Conservation (phyloP, 768 basidiomycete species). For the Dioszegia hungarica region DNA sequence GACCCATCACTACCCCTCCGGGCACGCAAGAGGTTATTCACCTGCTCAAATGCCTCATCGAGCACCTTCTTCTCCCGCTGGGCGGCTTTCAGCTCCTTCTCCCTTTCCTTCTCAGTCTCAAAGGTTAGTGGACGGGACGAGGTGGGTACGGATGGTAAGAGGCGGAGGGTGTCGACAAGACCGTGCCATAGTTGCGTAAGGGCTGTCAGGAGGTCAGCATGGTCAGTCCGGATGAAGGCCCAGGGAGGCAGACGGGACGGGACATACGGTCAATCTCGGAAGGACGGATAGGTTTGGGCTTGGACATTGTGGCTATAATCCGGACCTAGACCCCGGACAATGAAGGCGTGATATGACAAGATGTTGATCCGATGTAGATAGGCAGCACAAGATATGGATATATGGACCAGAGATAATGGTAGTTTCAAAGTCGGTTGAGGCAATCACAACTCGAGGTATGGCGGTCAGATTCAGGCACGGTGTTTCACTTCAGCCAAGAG, state of each 20-base stretch:
- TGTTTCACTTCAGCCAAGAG: too few relatives aligned
- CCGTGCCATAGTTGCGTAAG: constrained; percentile 34
- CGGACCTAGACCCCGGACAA: too few relatives aligned
- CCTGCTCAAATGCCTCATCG: constrained; percentile 33
- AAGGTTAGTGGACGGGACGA: background rate
- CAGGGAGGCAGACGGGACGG: background rate
- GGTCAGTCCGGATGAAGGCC: background rate
- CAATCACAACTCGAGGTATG: too few relatives aligned
- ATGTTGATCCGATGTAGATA: too few relatives aligned
- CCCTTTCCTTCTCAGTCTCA: constrained; percentile 7
- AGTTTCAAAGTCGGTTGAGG: too few relatives aligned
- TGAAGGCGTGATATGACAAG: too few relatives aligned
- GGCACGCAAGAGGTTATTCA: constrained; percentile 22
- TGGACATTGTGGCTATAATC: background rate
- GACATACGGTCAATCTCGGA: constrained; percentile 5
- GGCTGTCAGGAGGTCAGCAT: constrained; percentile 6
- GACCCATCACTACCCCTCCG: too few relatives aligned
- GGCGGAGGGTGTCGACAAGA: constrained; percentile 35
- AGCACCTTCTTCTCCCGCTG: constrained; percentile 20
- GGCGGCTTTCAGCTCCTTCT: constrained; percentile 6
- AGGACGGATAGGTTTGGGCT: background rate
- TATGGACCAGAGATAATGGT: too few relatives aligned
- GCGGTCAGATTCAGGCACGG: too few relatives aligned
- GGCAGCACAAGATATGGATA: too few relatives aligned
- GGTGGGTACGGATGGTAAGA: constrained; percentile 20